Percentiles rank a stretch among this genome's conserved stretches.
These are phyloP conservation scores for Coemansia sp. DNA, from an alignment of 192 early-diverging fungal genomes.

Conservation along the genomic window DNA sequence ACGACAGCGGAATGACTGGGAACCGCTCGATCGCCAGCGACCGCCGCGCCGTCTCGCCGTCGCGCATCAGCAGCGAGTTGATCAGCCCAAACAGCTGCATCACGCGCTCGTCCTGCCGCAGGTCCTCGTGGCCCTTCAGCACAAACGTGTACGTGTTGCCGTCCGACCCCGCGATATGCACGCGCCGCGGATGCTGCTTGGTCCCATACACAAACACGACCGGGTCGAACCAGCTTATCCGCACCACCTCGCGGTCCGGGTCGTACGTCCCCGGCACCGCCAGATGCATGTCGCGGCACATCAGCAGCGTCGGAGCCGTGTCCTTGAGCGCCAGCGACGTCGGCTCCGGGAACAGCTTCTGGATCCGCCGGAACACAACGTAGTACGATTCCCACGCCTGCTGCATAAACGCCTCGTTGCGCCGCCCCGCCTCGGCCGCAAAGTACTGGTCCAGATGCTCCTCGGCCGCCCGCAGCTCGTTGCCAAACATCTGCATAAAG, in stretches of 20 bases:
- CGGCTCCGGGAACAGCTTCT: slow-evolving; percentile 74
- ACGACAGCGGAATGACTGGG: slow-evolving; percentile 89
- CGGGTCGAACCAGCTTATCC: slow-evolving; percentile 76
- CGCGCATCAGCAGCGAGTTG: slow-evolving; percentile 77
- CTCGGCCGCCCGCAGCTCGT: slow-evolving; percentile 78
- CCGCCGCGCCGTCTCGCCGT: slow-evolving; percentile 84
- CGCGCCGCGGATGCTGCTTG: slow-evolving; percentile 83
- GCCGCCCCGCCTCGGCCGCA: slow-evolving; percentile 49
- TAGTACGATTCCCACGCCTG: slow-evolving; percentile 93
- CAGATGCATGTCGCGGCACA: slow-evolving; percentile 78
- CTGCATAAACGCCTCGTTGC: slow-evolving; percentile 74
- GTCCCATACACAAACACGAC: slow-evolving; percentile 79
- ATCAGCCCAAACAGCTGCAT: slow-evolving; percentile 98
- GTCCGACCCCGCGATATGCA: slow-evolving; percentile 80
- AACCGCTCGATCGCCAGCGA: slow-evolving; percentile 88
- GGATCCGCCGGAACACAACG: slow-evolving; percentile 68
- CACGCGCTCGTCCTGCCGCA: slow-evolving; percentile 94
- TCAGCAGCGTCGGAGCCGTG: slow-evolving; percentile 81
- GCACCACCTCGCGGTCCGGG: slow-evolving; percentile 75
- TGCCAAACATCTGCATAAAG: slow-evolving; percentile 87
- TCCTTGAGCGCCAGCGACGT: slow-evolving; percentile 78
- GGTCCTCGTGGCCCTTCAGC: slow-evolving; percentile 94
- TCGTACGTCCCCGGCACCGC: slow-evolving; percentile 84
- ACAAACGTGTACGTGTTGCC: slow-evolving; percentile 84
- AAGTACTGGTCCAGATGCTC: slow-evolving; percentile 77